These are phyloP conservation scores for Yamadazyma trypodendri DNA, from an alignment of 1,139 yeast genomes.

Conservation along the genomic window DNA sequence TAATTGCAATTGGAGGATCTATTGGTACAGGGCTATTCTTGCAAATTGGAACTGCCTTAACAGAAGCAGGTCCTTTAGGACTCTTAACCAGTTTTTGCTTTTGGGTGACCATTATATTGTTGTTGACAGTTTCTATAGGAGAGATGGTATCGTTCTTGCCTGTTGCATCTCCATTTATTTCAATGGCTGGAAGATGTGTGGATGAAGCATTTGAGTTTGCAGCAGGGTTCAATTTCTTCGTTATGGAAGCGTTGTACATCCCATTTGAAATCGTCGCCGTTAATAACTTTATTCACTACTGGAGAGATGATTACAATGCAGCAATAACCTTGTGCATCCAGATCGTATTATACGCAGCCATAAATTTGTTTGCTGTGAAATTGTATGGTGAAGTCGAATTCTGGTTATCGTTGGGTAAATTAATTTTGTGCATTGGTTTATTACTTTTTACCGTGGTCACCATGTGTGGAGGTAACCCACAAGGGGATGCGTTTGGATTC, in stretches of 20 bases:
- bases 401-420: constrained; percentile 75
- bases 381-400: constrained; percentile 79
- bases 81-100: constrained; percentile 40
- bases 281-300: constrained; percentile 72
- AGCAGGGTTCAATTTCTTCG: constrained; percentile 80
- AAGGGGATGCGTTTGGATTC: constrained; percentile 64
- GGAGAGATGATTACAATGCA: constrained; percentile 73
- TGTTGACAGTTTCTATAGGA: constrained; percentile 69
- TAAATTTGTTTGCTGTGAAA: constrained; percentile 71
- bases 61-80: constrained; percentile 49
- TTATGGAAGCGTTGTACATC: constrained; percentile 70
- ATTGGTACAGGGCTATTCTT: constrained; percentile 34
- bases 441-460: constrained; percentile 71
- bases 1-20: constrained; percentile 36
- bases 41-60: constrained; percentile 40
- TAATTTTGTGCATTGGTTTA: constrained; percentile 67
- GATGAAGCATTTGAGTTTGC: constrained; percentile 75
- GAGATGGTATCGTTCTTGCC: constrained; percentile 85
- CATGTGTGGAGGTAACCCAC: constrained; percentile 84
- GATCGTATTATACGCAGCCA: constrained; percentile 56
- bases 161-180: constrained; percentile 59
- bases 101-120: constrained; percentile 52
- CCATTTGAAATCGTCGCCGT: constrained; percentile 84
- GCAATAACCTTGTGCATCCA: constrained; percentile 66
- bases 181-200: constrained; percentile 54